Base-by-base conservation (phyloP, 176 grass and related monocot genomes). In the Dendrocalamus sinicus region DNA sequence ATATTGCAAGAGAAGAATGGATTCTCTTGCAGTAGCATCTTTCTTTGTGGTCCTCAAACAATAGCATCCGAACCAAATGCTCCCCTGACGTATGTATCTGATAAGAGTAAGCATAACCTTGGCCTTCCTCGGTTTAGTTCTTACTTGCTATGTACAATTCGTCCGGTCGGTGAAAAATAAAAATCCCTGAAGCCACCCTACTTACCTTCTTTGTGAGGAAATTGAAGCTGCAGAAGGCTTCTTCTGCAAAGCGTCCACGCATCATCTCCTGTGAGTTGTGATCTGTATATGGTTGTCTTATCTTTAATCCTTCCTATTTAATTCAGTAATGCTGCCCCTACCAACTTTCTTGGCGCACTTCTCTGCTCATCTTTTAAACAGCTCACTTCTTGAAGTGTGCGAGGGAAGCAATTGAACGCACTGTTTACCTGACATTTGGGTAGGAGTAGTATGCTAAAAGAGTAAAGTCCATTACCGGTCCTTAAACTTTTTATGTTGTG, bases 31-130 rank as follows among this genome's bases (percentile, higher is more conserved):
- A 16, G 73, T 17, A 52, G 23, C 35, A 77, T 68, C 35, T 77
- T 68, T 85, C 48, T 28, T 44, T 69, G 73, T 77, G 83, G 73
- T 69, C 83, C 83, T 77, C 61, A 57, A 76, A 85, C 41, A 63
- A 64, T 54, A 32, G 59, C 7, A 75, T 57, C 85, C n/a, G 68
- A 10, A 75, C 48, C 8, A 78, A 84, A 63, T 88, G 63, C 73
- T 32, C 40, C 73, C 43, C 58, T 84, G 74, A 84, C 74, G 43
- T 44, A 65, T 54, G 12, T 9, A 17, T 45, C 39, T 24, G 14
- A 58, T 58, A 58, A 84, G 48, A 44, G 41, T 10, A 48, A 46
- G 46, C 71, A 75, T 87, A 58, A 75, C 60, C 5, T 28, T 35
- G 63, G 12, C 61, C 24, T 63, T 63, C 24, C 10, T 62, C 4